A percentile compares a stretch with the other conserved stretches of the same genome.
phyloP scores from a whole-genome alignment of 2,329 filamentous ascomycete species.

The Lachnellula arida region DNA sequence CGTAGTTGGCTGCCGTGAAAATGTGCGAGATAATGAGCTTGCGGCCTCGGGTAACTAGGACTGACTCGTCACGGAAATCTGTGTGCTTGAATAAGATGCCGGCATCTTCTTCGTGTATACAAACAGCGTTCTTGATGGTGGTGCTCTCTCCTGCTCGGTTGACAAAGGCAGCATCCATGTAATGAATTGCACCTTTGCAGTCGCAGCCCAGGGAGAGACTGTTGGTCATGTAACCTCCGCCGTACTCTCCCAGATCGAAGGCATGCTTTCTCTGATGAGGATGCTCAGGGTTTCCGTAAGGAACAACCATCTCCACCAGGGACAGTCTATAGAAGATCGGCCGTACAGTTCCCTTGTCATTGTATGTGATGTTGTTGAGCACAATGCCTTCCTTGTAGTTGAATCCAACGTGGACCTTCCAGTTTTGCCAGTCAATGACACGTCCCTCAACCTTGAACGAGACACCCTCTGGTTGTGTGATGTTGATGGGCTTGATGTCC shows the following conservation, averaged over 20 bases:
- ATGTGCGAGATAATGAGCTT: conserved; percentile 87
- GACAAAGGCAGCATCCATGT: conserved; percentile 79
- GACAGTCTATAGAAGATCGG: conserved; percentile 87
- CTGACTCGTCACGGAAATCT: conserved; percentile 86
- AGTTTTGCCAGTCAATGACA: conserved; percentile 84
- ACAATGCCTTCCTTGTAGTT: conserved; percentile 92
- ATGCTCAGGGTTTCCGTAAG: conserved; percentile 76
- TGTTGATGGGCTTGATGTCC: conserved; percentile 80
- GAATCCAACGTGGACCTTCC: conserved; percentile 89
- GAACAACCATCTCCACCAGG: conserved; percentile 89
- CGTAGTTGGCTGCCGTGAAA: conserved; percentile 94
- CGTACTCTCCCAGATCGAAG: conserved; percentile 77
- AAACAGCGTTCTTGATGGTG: conserved; percentile 89
- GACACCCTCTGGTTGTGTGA: conserved; percentile 83
- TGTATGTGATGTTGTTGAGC: conserved; percentile 83
- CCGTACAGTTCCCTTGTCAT: conserved; percentile 72
- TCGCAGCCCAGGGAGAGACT: conserved; percentile 72
- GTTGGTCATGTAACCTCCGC: conserved; percentile 80
- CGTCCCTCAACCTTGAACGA: conserved; percentile 75
- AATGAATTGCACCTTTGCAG: conserved; percentile 88
- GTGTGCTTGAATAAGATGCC: conserved; percentile 93
- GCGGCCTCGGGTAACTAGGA: conserved; percentile 78
- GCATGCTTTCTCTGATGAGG: conserved; percentile 79
- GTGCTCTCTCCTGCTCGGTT: conserved; percentile 70
- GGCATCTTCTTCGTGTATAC: conserved; percentile 89